phyloP scores from a whole-genome alignment of 2,329 filamentous ascomycete genomes.

The Tolypocladium cylindrosporum region DNA sequence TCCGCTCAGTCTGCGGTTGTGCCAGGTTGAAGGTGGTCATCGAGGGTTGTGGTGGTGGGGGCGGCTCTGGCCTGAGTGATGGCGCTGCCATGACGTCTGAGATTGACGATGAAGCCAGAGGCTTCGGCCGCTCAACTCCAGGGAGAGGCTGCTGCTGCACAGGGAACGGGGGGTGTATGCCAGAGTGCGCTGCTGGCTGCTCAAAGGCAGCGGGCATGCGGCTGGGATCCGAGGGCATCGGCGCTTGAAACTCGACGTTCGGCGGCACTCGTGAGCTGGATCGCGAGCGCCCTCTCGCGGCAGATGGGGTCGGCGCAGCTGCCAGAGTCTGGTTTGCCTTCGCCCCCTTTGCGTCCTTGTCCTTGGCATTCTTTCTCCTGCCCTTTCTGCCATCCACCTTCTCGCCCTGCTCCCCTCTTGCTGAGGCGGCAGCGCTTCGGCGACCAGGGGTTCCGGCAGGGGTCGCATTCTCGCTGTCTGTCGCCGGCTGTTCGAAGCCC shows the following conservation, averaged over 20 bases:
- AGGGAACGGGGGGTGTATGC: constrained; percentile 32
- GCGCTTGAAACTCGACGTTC: constrained; percentile 29
- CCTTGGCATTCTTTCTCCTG: constrained; percentile 27
- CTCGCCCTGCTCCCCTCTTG: constrained; percentile 34
- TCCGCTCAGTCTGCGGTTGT: constrained; percentile 37
- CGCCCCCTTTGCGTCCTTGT: constrained; percentile 30
- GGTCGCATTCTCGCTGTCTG: constrained; percentile 51
- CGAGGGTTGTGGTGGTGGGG: constrained; percentile 33
- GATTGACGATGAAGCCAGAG: constrained; percentile 27
- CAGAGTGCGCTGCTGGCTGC: constrained; percentile 23
- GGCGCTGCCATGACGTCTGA: constrained; percentile 47
- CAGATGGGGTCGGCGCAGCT: constrained; percentile 29
- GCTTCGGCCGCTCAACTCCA: constrained; percentile 23
- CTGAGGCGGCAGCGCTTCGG: constrained; percentile 28
- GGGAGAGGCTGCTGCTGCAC: constrained; percentile 17
- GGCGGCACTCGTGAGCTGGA: constrained; percentile 41
- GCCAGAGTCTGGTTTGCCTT: constrained; percentile 34
- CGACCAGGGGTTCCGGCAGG: constrained; percentile 47
- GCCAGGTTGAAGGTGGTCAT: constrained; percentile 41
- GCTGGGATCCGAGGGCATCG: constrained; percentile 26
- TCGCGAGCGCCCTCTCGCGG: constrained; percentile 39
- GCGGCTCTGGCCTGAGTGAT: constrained; percentile 44
- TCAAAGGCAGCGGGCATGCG: constrained; percentile 35
- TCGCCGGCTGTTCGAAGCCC: constrained; percentile 48
- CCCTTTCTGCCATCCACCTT: constrained; percentile 31